Percentiles rank a stretch among this genome's conserved stretches.
These are phyloP conservation scores for Fusarium pseudoanthophilum DNA, from an alignment of 2,329 filamentous ascomycete species.

Conservation along the genomic window DNA sequence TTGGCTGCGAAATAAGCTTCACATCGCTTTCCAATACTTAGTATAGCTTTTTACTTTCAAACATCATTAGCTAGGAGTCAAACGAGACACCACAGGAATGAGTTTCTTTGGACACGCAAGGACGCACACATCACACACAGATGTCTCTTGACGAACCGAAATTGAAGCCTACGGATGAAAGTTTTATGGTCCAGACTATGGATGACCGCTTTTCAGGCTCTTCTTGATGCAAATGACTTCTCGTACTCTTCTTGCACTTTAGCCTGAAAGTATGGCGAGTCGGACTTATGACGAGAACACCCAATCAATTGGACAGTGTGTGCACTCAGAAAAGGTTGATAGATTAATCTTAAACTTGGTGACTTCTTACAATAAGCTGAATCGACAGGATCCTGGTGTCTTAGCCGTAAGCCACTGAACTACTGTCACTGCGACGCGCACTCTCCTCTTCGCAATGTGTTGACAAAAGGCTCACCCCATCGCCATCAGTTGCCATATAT, in stretches of 20 bases:
- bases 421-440: background rate
- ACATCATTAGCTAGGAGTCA: background rate
- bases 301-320: accelerated
- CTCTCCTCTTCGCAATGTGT: background rate
- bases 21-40: background rate
- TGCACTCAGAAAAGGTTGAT: too few relatives aligned
- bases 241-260: background rate
- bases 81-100: too few relatives aligned
- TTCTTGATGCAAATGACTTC: background rate
- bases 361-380: accelerated
- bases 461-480: background rate
- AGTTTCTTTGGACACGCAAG: background rate
- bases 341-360: background rate
- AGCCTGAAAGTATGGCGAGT: background rate
- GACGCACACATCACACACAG: background rate
- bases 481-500: background rate
- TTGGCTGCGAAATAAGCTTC: background rate
- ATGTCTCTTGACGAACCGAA: background rate
- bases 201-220: background rate
- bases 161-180: too few relatives aligned
- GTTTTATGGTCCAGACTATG: background rate
- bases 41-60: background rate
- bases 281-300: background rate
- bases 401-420: accelerated
- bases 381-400: background rate